Evolutionary conservation across 2,329 filamentous ascomycete species (phyloP).

Genomic region (Epichloe festucae): DNA sequence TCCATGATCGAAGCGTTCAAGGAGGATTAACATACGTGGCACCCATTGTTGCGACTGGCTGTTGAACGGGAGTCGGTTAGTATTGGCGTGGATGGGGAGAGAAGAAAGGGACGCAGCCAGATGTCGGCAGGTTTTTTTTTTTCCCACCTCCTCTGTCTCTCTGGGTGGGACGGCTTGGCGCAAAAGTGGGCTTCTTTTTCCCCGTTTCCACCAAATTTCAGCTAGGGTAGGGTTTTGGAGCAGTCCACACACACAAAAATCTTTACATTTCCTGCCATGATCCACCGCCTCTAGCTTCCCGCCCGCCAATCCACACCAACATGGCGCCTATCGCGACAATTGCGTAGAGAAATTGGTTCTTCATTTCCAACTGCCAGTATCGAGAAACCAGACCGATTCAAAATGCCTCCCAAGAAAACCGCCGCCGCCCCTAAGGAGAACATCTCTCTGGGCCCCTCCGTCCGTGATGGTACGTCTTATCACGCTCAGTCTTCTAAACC

Average conservation of each 20-base stretch:
- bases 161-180: background rate
- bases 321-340: slow-evolving; percentile 14
- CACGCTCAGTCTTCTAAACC: background rate
- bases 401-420: slow-evolving; percentile 92
- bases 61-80: slow-evolving; percentile 26
- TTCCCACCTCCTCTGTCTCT: slow-evolving; percentile 3
- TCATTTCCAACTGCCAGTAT: slow-evolving; percentile 23
- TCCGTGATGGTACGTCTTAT: slow-evolving; percentile 69
- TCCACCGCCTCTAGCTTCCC: slow-evolving; percentile 19
- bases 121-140: background rate
- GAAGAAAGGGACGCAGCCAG: background rate
- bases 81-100: slow-evolving; percentile 20
- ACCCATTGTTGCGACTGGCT: slow-evolving; percentile 29
- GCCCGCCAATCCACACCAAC: slow-evolving; percentile 15
- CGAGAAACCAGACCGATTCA: slow-evolving; percentile 32
- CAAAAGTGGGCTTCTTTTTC: background rate
- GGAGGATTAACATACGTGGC: slow-evolving; percentile 40
- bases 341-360: slow-evolving; percentile 11
- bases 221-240: slow-evolving; percentile 23
- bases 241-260: slow-evolving; percentile 13
- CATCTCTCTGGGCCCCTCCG: slow-evolving; percentile 94
- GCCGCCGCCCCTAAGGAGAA: slow-evolving; percentile 81
- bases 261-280: slow-evolving; percentile 21
- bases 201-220: background rate
- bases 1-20: slow-evolving; percentile 21